Base-by-base conservation (phyloP, 257 asterid species). In the Capsicum chinense region DNA sequence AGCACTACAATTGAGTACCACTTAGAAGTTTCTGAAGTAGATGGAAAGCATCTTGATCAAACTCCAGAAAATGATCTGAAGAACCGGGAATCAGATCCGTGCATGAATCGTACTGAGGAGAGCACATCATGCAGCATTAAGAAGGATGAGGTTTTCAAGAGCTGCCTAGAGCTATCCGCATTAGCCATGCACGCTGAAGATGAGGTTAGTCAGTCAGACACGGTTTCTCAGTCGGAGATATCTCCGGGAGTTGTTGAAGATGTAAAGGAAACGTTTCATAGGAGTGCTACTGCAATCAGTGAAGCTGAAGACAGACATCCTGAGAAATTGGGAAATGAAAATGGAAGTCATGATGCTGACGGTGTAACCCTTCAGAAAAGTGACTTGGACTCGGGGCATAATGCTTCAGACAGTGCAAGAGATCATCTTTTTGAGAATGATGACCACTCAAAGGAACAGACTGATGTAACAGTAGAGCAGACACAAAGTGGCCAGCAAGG, bases 111-210 rank as follows among this genome's bases (percentile, higher is more conserved):
- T 85, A 83, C 84, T 68, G 71, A 84, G 69, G 91, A 87, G 56
- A 84, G 66, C 74, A 84, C 80, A 66, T 59, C 91, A 26, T 71
- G 84, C 83, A 37, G 87, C 71, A 70, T 89, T 81, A 91, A 70
- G 58, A 89, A 85, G 88, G 87, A 47, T 11, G 97, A 93, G 7
- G 91, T 90, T 70, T 93, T 89, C 84, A 88, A 88, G 73, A 95
- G 99, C 90, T 95, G 98, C 86, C 85, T 93, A 90, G 97, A 93
- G 91, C 90, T 97, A 35, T 37, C 88, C 1, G 90, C 89, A 83
- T 80, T 94, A 70, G 88, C 89, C 10, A 67, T 63, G 62, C 93
- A 86, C 83, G 89, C 90, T 11, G 84, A 83, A 37, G 85, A 80
- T 13, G 88, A 83, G 57, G 76, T 83, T 6, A 86, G 88, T 81